A percentile compares a stretch with the other conserved stretches of the same genome.
Conservation (phyloP, 202 grass and related monocot genomes). For the Setaria italica region DNA sequence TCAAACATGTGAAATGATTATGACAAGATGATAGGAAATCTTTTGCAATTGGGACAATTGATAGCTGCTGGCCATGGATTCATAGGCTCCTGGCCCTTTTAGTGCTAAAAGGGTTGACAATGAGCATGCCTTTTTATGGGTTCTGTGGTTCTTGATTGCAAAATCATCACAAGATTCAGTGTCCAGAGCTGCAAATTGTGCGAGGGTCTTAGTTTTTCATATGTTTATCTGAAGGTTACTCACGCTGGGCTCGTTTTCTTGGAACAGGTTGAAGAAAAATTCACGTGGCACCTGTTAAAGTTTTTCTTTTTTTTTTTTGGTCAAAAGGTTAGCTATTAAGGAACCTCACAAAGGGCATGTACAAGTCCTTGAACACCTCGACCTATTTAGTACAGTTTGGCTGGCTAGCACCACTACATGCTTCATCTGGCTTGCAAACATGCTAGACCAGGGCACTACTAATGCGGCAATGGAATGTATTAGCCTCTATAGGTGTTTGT, state of each 20-base stretch:
- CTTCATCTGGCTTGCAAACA: background rate
- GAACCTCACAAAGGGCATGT: background rate
- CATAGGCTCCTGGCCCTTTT: background rate
- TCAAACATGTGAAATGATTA: conserved; percentile 42
- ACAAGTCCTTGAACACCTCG: background rate
- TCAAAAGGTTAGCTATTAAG: background rate
- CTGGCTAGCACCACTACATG: background rate
- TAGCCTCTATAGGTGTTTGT: background rate
- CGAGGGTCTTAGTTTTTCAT: background rate
- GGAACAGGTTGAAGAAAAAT: background rate
- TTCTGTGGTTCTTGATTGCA: background rate
- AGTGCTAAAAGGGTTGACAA: conserved; percentile 22
- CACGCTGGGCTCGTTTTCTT: conserved; percentile 14
- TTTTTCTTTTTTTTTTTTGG: background rate
- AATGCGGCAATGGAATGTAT: background rate
- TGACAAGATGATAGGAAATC: conserved; percentile 4
- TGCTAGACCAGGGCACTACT: background rate
- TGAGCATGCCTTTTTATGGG: background rate
- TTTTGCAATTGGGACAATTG: conserved; percentile 39
- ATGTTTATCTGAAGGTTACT: background rate
- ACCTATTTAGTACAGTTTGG: background rate
- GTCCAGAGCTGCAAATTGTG: conserved; percentile 31
- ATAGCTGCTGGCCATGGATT: conserved; percentile 29
- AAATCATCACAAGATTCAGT: conserved; percentile 31
- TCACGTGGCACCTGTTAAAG: background rate